Percentiles rank a stretch among this genome's conserved stretches.
These are phyloP conservation scores for Syzygium syzygioides DNA, from an alignment of 441 rosid genomes.

Conservation along the genomic window DNA sequence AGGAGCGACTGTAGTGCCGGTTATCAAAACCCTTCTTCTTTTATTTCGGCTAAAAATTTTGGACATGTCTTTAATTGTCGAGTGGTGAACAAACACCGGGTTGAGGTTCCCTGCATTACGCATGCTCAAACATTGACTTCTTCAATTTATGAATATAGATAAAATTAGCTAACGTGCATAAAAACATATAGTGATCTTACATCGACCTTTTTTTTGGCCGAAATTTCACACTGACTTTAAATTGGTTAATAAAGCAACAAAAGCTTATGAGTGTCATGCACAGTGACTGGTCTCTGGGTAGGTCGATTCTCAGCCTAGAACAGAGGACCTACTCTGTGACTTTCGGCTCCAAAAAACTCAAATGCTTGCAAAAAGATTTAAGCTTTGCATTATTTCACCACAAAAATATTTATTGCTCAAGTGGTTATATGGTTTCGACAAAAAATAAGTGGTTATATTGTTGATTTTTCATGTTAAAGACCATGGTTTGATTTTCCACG, in stretches of 20 bases:
- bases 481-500: not conserved
- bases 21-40: rapidly evolving
- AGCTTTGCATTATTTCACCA: not conserved
- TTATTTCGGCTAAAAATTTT: not conserved
- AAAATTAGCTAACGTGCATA: not conserved
- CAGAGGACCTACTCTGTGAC: rapidly evolving
- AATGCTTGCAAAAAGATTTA: not conserved
- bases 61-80: not conserved
- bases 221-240: not conserved
- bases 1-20: rapidly evolving
- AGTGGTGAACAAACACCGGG: rapidly evolving
- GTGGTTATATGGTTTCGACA: no score
- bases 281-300: rapidly evolving
- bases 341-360: rapidly evolving
- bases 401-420: not conserved
- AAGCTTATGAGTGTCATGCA: not conserved
- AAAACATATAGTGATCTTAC: rapidly evolving
- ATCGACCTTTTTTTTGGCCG: not conserved
- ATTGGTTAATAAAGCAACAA: not conserved
- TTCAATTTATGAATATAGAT: not conserved
- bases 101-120: not conserved
- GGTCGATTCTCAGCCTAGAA: not conserved
- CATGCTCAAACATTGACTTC: not conserved
- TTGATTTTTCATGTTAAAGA: no score
- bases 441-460: no score